Conservation (phyloP, 2,329 filamentous ascomycete genomes). For the Blastomyces percursus region DNA sequence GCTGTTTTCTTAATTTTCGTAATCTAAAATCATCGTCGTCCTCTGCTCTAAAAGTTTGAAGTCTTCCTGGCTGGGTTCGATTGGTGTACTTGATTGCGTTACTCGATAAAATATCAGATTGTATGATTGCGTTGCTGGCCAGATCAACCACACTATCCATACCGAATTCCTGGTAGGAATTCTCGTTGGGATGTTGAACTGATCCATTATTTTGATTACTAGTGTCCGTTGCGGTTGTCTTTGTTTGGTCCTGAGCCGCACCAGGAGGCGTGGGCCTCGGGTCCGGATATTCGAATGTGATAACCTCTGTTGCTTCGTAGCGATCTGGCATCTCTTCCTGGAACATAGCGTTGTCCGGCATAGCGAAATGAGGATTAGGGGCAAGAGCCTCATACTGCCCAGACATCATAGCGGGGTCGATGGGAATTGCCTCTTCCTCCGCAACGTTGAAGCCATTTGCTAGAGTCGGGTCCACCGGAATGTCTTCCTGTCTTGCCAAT, state of each 20-base stretch:
- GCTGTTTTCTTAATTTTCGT: conserved; percentile 1
- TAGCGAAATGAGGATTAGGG: conserved; percentile 14
- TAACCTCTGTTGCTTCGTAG: conserved; percentile 24
- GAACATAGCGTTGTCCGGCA: conserved; percentile 21
- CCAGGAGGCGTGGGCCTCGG: conserved; percentile 9
- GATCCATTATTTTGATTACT: neutral
- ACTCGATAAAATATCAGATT: neutral
- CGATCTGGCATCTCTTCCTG: conserved; percentile 21
- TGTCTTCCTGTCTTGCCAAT: conserved; percentile 16
- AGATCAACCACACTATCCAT: neutral
- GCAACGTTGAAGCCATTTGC: conserved; percentile 6
- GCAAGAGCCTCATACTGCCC: neutral
- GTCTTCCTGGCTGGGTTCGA: neutral
- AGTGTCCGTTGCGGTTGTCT: neutral
- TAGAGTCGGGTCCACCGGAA: neutral
- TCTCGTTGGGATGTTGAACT: neutral
- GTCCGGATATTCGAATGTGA: conserved; percentile 27
- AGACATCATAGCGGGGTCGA: conserved; percentile 33
- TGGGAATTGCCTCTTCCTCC: conserved; percentile 26
- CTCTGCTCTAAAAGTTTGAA: neutral
- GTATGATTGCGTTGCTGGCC: neutral
- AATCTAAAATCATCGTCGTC: neutral
- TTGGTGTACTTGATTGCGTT: neutral
- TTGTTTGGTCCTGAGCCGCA: neutral
- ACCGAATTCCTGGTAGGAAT: neutral